Evolutionary conservation across 1,139 yeast genomes (phyloP), one percentile per base, ranked within the genome.

Genomic region (Saccharomyces hybrid): DNA sequence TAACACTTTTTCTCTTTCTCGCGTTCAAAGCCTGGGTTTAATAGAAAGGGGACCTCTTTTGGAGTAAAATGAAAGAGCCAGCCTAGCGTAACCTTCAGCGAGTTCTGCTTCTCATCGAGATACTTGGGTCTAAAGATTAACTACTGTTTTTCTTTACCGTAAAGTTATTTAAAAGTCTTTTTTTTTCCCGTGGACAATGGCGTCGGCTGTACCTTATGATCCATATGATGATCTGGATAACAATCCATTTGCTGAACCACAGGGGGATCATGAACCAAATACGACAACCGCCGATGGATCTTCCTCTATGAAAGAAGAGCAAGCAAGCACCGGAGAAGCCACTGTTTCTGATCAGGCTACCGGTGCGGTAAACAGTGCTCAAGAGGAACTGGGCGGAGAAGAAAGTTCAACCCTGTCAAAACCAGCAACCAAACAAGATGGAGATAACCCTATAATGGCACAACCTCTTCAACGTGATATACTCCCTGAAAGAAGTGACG

Each of bases 191-290:
- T 16, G 25, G 11, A 16, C 14, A 3, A 62, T 63, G 65, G 48
- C 63, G 8, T 59, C 63, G 42, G 56, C 57, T 11, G 73, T 79
- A 41, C 81, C 86, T 4, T 83, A 81, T 61, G 83, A 81, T 59
- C 85, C 86, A 8, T 63, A 61, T 32, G 62, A 63, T 29, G 63
- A 60, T 47, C 48, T 56, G 51, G 64, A 61, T 53, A 57, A 62
- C 51, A 62, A 59, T 47, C 64, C 65, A 2, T 65, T 65, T 57
- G 60, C 64, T 20, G 64, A 63, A 16, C 66, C 62, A 9, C 25
- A 20, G 4, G 44, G 8, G 2, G 44, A 16, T 38, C 11, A 11
- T 9, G n/a, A 38, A 9, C 44, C 44, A 16, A 53, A 52, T 31
- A 54, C 74, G 70, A 53, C 77, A 76, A 1, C 58, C 59, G 9